Base-by-base conservation (phyloP, 495 filamentous ascomycete genomes). In the Chaetomium fimeti region DNA sequence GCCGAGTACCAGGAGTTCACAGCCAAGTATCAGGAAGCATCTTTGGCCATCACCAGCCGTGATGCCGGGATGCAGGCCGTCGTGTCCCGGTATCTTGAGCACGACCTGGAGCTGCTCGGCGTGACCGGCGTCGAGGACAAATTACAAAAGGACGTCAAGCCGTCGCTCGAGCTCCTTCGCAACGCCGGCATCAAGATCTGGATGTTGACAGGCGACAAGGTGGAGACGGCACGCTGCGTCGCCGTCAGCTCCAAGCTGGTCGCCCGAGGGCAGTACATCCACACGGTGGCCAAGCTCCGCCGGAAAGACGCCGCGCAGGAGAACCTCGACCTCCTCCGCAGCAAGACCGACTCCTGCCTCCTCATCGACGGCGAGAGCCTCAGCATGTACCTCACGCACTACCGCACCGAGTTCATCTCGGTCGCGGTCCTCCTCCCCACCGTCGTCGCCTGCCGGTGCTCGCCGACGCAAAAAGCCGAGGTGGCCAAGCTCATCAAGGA, bases 101-200 rank as follows among this genome's bases (percentile, higher is more conserved):
- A 82, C 61, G 89, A 96, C 69, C 81, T 98, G 2, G 94, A 98
- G 72, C 83, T 99, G 24, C 83, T 97, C 2, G 95, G 95, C 15
- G 93, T 99, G 16, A 99, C 95, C 1, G 95, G 95, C 61, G 95
- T 99, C 2, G 95, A 99, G 74, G 95, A 99, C 74, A 95, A 95
- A 65, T 81, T 99, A 25, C 95, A 99, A 73, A 85, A 85, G 59
- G 91, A 97, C 76, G 95, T 99, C 71, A 98, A 97, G 71, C 89
- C 93, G 4, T 93, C 90, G 1, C 83, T 99, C 8, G 95, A 99
- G 71, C 83, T 98, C 16, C 86, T 99, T 49, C 90, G 95, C 64
- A 98, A 99, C 73, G 95, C 95, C 11, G 95, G 95, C n/a, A 91
- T 99, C 72, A 97, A 96, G 77, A 97, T 98, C 61, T 99, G 95